Evolutionary conservation across 176 grass and related monocot genomes (phyloP), one percentile per base, ranked within the genome.

Genomic region (Ampelocalamus luodianensis): DNA sequence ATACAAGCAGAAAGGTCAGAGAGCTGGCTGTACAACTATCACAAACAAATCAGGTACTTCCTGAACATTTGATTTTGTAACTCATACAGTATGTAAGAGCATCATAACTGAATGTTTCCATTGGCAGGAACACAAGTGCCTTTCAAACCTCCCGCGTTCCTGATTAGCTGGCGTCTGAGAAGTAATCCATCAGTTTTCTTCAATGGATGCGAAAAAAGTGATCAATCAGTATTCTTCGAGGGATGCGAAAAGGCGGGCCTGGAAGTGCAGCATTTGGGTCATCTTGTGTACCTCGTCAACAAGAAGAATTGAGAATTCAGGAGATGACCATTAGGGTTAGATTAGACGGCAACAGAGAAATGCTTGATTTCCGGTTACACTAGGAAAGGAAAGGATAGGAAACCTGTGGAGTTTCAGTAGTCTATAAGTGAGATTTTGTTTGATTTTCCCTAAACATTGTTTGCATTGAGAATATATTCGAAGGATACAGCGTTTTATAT

Each of bases 241-340:
- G 71, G 83, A 20, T 94, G 88, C 11, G 65, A 91, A 43, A 27
- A 75, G 6, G 82, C 69, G 1, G 83, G 92, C 40, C 69, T 97
- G 43, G 65, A 39, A 24, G 82, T 86, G 34, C 81, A 56, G 17
- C 89, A 97, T 49, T 5, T 91, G 61, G 94, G 91, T 37, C 81
- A 85, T 74, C 91, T 90, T 74, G 88, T 97, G 10, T 91, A 97
- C 70, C 90, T 91, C 65, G 88, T 94, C 69, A 87, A 43, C 48
- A 83, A 72, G 32, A 18, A 23, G 53, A 22, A 55, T 2, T 68
- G 48, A 68, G 49, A 65, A 38, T 2, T 54, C 11, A 79, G 55
- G 51, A 63, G 46, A 78, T 7, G 10, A 4, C 13, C 9, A 8
- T 49, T 70, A 36, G 65, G 55, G 66, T 13, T 71, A 59, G 53